Percentiles rank a stretch among this genome's conserved stretches.
Evolutionary conservation across 2,329 filamentous ascomycete species (phyloP).

Genomic region (Fusarium burgessii): DNA sequence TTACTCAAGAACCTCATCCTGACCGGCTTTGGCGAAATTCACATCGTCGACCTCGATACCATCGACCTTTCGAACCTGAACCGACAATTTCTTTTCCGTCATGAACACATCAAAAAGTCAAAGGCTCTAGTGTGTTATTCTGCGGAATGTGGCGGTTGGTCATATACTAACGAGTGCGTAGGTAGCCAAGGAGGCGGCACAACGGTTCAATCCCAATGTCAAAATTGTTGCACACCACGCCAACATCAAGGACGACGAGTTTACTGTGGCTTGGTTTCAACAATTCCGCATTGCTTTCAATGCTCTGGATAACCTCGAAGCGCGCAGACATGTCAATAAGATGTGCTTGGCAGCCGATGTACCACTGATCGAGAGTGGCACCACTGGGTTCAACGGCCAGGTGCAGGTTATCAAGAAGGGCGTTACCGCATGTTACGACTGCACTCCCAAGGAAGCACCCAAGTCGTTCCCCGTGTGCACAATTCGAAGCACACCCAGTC

Average conservation of each 20-base stretch:
- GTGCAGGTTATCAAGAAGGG: conserved; percentile 97
- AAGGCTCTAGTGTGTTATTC: conserved; percentile 81
- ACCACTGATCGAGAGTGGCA: conserved; percentile 94
- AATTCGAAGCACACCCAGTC: conserved; percentile 94
- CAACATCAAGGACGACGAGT: conserved; percentile 91
- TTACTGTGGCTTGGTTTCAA: conserved; percentile 90
- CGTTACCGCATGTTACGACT: conserved; percentile 95
- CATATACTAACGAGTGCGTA: conserved; percentile 53
- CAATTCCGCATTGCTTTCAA: conserved; percentile 92
- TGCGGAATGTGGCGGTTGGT: conserved; percentile 15
- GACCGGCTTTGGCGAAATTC: conserved; percentile 90
- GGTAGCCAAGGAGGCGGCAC: conserved; percentile 93
- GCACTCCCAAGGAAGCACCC: conserved; percentile 86
- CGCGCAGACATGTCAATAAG: conserved; percentile 92
- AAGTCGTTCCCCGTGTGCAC: conserved; percentile 97
- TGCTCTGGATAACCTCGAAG: conserved; percentile 94
- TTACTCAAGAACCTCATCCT: conserved; percentile 96
- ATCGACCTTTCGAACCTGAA: conserved; percentile 99
- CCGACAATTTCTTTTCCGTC: conserved; percentile 94
- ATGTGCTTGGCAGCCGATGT: conserved; percentile 96
- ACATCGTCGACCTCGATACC: conserved; percentile 96
- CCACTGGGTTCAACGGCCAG: conserved; percentile 97
- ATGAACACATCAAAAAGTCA: conserved; percentile 97
- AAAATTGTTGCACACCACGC: conserved; percentile 90
- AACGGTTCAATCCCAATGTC: conserved; percentile 88